phyloP scores from a whole-genome alignment of 2,329 filamentous ascomycete species.

The Aspergillus versicolor region DNA sequence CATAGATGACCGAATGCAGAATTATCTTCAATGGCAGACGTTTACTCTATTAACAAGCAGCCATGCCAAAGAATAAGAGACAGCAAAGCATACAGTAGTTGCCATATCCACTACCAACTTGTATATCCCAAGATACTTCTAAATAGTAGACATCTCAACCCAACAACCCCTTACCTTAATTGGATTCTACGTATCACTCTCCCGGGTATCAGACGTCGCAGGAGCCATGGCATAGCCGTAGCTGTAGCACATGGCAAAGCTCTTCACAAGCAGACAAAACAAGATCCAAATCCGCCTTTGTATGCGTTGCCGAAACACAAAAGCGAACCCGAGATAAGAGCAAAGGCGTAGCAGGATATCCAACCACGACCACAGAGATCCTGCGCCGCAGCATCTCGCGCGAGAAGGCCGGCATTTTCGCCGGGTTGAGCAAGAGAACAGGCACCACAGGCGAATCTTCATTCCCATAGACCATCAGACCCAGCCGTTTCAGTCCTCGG shows the following conservation, averaged over 20 bases:
- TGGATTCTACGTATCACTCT: no score
- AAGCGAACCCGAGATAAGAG: slow-evolving; percentile 94
- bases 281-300: slow-evolving; percentile 95
- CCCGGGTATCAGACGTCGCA: no score
- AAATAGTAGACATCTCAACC: no score
- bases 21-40: no score
- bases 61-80: no score
- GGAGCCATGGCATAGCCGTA: slow-evolving; percentile 37
- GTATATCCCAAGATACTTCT: no score
- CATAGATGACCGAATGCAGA: no score
- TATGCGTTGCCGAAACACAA: slow-evolving; percentile 93
- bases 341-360: slow-evolving; percentile 92
- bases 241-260: slow-evolving; percentile 83
- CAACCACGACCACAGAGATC: slow-evolving; percentile 95
- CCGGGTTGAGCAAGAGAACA: slow-evolving; percentile 90
- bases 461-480: slow-evolving; percentile 94
- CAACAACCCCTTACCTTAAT: no score
- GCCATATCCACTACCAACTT: no score
- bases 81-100: no score
- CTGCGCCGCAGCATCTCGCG: slow-evolving; percentile 98
- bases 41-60: no score
- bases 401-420: slow-evolving; percentile 97
- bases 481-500: slow-evolving; percentile 91
- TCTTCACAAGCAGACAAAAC: slow-evolving; percentile 87
- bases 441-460: slow-evolving; percentile 98